A percentile compares a stretch with the other conserved stretches of the same genome.
These are phyloP conservation scores for Luffa aegyptiaca DNA, from an alignment of 306 rosid species.

Conservation along the genomic window DNA sequence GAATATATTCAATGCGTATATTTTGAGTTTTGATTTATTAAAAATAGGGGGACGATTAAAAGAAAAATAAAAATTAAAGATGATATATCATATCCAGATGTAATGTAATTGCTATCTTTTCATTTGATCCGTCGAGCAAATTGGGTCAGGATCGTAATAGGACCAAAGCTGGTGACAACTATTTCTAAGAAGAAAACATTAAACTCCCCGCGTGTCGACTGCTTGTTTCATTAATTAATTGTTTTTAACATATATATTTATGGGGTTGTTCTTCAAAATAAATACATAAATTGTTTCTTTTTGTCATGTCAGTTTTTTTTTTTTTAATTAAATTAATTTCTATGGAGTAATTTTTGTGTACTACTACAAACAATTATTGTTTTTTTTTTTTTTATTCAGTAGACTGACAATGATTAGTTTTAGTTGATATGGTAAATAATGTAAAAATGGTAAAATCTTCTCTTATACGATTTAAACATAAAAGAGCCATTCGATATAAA, in stretches of 20 bases:
- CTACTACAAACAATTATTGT: too few relatives aligned
- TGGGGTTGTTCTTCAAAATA: background rate
- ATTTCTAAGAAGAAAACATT: background rate
- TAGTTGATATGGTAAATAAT: background rate
- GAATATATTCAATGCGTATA: background rate
- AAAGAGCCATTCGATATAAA: too few relatives aligned
- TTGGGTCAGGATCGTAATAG: background rate
- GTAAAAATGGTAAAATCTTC: too few relatives aligned
- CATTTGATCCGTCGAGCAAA: background rate
- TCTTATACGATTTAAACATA: too few relatives aligned
- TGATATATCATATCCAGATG: background rate
- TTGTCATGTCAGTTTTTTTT: background rate
- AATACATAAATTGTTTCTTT: background rate
- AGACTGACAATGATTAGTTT: background rate
- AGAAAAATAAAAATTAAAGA: background rate
- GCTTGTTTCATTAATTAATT: background rate
- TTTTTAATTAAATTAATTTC: too few relatives aligned
- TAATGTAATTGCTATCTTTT: slow-evolving; percentile 4
- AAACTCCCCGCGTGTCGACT: background rate
- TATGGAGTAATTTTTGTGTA: too few relatives aligned
- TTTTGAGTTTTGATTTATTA: background rate
- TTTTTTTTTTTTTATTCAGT: too few relatives aligned
- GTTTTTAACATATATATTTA: background rate
- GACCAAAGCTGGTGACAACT: slow-evolving; percentile 10
- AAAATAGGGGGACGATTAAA: too few relatives aligned